Evolutionary conservation across 164 flowering plant species (phyloP).

Genomic region (Vitis riparia): DNA sequence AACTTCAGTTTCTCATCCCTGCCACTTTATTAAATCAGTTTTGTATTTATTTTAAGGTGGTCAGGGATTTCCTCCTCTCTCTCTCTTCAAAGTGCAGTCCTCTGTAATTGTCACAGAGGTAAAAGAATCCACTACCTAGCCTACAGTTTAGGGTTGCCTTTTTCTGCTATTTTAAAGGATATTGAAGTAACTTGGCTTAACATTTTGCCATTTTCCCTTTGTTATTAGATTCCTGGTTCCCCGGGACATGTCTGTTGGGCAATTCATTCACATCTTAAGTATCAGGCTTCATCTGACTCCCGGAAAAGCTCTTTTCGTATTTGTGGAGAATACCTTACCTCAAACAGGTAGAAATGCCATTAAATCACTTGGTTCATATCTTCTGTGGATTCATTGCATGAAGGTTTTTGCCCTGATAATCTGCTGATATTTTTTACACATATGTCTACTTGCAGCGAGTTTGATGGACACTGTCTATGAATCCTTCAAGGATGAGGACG

Average conservation of each 20-base stretch:
- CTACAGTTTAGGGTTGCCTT: too few species aligned
- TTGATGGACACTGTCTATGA: constrained; percentile 64
- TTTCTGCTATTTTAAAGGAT: too few species aligned
- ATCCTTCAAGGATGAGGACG: constrained; percentile 76
- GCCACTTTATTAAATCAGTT: too few species aligned
- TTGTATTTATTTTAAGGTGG: too few species aligned
- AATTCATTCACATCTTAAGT: constrained; percentile 85
- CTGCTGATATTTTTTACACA: neutral
- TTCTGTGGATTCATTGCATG: neutral
- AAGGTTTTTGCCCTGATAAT: neutral
- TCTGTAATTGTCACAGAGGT: too few species aligned
- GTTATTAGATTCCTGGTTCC: constrained; percentile 78
- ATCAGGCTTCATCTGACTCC: constrained; percentile 72
- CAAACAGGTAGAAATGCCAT: constrained; percentile 59
- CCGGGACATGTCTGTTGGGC: constrained; percentile 93
- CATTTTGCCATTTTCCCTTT: neutral
- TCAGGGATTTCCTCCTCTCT: too few species aligned
- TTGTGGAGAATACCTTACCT: constrained; percentile 87
- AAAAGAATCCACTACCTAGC: too few species aligned
- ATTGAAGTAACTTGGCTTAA: too few species aligned
- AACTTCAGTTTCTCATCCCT: too few species aligned
- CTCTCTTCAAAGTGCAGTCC: too few species aligned
- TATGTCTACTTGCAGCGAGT: constrained; percentile 48
- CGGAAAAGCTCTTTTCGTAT: constrained; percentile 93
- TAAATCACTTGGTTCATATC: neutral